Evolutionary conservation across 305 asterid species (phyloP).

Genomic region (Solanum aculeatissimum): DNA sequence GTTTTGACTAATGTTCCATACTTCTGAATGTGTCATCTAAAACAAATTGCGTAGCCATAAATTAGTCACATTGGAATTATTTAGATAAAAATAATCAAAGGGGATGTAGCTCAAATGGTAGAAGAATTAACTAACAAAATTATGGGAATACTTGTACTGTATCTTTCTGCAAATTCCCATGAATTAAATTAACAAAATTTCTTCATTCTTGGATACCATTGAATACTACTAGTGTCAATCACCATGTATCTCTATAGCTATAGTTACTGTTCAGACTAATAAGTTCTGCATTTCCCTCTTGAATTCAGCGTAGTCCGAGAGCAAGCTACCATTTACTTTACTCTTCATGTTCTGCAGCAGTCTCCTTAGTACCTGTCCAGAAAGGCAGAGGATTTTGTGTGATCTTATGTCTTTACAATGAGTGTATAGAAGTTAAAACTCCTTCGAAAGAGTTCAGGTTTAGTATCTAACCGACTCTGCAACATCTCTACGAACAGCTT

Average conservation of each 20-base stretch:
- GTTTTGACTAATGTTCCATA: too few relatives aligned
- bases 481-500: conserved; percentile 65
- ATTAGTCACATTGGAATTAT: too few relatives aligned
- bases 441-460: background rate
- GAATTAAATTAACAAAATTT: background rate
- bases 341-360: conserved; percentile 77
- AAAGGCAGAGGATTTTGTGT: background rate
- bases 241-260: background rate
- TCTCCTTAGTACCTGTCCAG: conserved; percentile 51
- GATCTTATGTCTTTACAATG: background rate
- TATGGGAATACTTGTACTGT: background rate
- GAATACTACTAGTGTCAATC: background rate
- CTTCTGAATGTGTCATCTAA: too few relatives aligned
- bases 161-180: background rate
- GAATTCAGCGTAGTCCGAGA: conserved; percentile 59
- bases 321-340: conserved; percentile 75
- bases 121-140: too few relatives aligned
- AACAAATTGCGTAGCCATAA: too few relatives aligned
- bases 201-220: background rate
- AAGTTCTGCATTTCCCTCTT: conserved; percentile 51
- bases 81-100: too few relatives aligned
- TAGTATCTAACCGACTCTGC: conserved; percentile 65
- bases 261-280: conserved; percentile 19
- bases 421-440: background rate
- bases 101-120: background rate